These are phyloP conservation scores for Aspergillus thermomutatus DNA, from an alignment of 2,329 filamentous ascomycete species.

Conservation along the genomic window DNA sequence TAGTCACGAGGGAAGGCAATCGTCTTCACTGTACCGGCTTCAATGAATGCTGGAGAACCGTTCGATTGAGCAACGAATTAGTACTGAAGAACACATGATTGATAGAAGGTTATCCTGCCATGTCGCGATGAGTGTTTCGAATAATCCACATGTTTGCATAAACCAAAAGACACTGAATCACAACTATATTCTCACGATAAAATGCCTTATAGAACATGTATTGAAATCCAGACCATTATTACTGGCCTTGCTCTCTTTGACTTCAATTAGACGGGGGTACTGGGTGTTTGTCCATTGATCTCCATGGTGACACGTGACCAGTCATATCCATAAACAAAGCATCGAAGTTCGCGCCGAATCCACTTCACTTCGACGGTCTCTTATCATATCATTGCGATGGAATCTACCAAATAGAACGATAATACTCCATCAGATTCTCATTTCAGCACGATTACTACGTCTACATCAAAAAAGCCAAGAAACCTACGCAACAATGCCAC, in stretches of 20 bases:
- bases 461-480: not conserved
- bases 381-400: not conserved
- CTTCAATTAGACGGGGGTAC: not conserved
- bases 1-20: constrained; percentile 25
- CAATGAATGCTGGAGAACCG: constrained; percentile 14
- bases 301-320: not conserved
- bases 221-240: too few relatives aligned
- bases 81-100: constrained; percentile 10
- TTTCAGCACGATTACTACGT: not conserved
- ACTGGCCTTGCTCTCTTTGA: not conserved
- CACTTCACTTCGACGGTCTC: not conserved
- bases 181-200: not conserved
- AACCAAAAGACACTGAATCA: not conserved
- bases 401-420: too few relatives aligned
- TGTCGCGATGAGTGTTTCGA: constrained; percentile 1
- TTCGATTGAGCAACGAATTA: constrained; percentile 20
- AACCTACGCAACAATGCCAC: constrained; percentile 22
- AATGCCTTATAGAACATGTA: not conserved
- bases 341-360: not conserved
- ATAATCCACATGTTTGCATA: constrained; percentile 6
- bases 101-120: constrained; percentile 5
- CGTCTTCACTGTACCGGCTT: constrained; percentile 5
- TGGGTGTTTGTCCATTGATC: not conserved
- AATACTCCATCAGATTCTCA: not conserved
- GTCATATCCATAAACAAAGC: not conserved